Evolutionary conservation across 495 filamentous ascomycete genomes (phyloP).

Genomic region (Ramalina intermedia): DNA sequence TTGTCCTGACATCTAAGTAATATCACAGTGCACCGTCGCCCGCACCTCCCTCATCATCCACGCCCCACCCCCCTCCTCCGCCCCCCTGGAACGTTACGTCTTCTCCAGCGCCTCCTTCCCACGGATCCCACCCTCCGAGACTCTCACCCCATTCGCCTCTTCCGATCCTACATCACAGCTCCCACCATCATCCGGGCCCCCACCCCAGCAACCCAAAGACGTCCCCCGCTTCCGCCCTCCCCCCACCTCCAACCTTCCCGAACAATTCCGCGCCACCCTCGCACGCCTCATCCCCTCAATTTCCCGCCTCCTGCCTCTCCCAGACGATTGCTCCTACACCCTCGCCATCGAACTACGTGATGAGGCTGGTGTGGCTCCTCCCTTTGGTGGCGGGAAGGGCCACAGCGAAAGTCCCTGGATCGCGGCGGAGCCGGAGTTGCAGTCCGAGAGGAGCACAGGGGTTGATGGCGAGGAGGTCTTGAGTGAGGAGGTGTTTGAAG

Average conservation of each 20-base stretch:
- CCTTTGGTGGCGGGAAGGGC: conserved; percentile 47
- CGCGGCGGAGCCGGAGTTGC: conserved; percentile 34
- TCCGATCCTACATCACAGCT: conserved; percentile 15
- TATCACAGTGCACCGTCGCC: conserved; percentile 38
- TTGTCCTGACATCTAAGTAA: too few relatives aligned
- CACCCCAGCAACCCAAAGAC: conserved; percentile 3
- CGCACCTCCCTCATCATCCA: conserved; percentile 66
- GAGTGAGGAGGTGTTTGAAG: conserved; percentile 24
- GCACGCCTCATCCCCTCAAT: conserved; percentile 37
- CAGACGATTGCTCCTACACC: conserved; percentile 69
- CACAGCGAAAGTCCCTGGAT: conserved; percentile 26
- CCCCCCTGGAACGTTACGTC: conserved; percentile 64
- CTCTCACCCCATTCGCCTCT: conserved; percentile 24
- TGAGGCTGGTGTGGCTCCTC: conserved; percentile 54
- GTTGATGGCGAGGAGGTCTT: conserved; percentile 1
- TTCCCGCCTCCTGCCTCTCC: conserved; percentile 47
- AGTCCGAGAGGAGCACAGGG: conserved; percentile 11
- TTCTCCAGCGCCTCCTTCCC: conserved; percentile 75
- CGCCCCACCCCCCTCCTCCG: conserved; percentile 32
- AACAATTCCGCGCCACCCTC: conserved; percentile 53
- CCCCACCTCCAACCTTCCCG: conserved; percentile 43
- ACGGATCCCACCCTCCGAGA: conserved; percentile 32
- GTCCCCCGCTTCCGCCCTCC: conserved; percentile 6
- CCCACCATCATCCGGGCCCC: background rate
- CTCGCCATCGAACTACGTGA: conserved; percentile 73